Percentiles rank a stretch among this genome's conserved stretches.
Conservation (phyloP, 495 filamentous ascomycete genomes). For the Wilcoxina mikolae region DNA sequence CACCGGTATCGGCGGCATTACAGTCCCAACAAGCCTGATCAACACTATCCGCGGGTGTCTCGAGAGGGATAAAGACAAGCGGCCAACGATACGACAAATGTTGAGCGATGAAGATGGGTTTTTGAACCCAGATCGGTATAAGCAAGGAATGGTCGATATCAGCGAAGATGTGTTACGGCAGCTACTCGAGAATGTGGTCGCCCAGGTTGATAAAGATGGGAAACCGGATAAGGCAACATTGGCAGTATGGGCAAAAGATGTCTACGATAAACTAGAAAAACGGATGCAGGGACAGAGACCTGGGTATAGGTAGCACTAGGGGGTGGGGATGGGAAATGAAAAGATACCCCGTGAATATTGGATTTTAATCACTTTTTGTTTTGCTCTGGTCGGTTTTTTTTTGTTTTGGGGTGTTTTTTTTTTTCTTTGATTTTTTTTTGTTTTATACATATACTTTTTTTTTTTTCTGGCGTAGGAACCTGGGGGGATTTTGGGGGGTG, state of each 20-base stretch:
- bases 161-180: conserved; percentile 48
- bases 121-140: conserved; percentile 53
- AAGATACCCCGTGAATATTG: not conserved
- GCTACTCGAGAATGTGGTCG: conserved; percentile 50
- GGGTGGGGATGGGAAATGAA: not conserved
- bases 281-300: conserved; percentile 12
- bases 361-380: too few relatives aligned
- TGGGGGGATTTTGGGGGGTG: too few relatives aligned
- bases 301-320: not conserved
- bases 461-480: too few relatives aligned
- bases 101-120: conserved; percentile 60
- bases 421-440: not conserved
- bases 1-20: conserved; percentile 54
- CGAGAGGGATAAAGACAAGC: conserved; percentile 56
- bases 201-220: conserved; percentile 44
- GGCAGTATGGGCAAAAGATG: conserved; percentile 40
- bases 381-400: not conserved
- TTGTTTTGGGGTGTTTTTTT: not conserved
- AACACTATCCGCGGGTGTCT: conserved; percentile 66
- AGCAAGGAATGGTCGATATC: conserved; percentile 41
- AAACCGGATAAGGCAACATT: conserved; percentile 47
- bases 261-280: conserved; percentile 22
- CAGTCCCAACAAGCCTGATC: conserved; percentile 55
- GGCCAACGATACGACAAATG: conserved; percentile 66
- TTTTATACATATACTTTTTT: not conserved